Base-by-base conservation (phyloP, 1,284 basidiomycete species). In the Paramarasmius palmivorus region DNA sequence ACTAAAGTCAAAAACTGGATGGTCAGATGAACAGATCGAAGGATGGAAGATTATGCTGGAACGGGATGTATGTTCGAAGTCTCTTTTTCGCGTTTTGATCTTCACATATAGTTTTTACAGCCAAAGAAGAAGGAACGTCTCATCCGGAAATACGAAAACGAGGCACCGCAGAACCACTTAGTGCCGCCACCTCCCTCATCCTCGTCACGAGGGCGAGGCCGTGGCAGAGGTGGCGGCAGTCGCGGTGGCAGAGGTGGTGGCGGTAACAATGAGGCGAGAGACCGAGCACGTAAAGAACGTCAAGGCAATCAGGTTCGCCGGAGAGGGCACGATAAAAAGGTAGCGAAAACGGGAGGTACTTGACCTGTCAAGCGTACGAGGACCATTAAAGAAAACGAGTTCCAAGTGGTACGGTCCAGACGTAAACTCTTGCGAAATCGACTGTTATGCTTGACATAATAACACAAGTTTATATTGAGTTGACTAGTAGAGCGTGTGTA, bases 1-100 rank as follows among this genome's bases (percentile, higher is more conserved):
- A 49, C 72, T 95, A 55, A 82, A 79, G 61, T 73, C 78, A 19
- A 77, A 81, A 59, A 93, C 90, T 84, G 84, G 86, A 3, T 86
- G 85, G 83, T 69, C 63, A 14, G 86, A 95, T 65, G 86, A 88
- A 59, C 92, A 94, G 65, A 84, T 95, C 26, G 92, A 95, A 68
- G 93, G 92, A 0, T 95, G 93, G 92, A 79, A 69, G 54, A 84
- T 90, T 52, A 92, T 95, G 88, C 70, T 95, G 49, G 93, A 95
- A 55, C 74, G 86, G 62, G 86, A 93, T 62, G 92, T 94, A 65
- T 60, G 87, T 74, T 29, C 47, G n/a, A n/a, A n/a, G 48, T 50
- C 17, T 49, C 22, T 44, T 36, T 56, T 25, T 35, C 42, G 54
- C 41, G 37, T 26, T 38, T 37, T 26, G 37, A 9, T 36, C 7